A percentile compares a stretch with the other conserved stretches of the same genome.
phyloP scores from a whole-genome alignment of 2,329 filamentous ascomycete genomes.

The Xylariaceae sp. region DNA sequence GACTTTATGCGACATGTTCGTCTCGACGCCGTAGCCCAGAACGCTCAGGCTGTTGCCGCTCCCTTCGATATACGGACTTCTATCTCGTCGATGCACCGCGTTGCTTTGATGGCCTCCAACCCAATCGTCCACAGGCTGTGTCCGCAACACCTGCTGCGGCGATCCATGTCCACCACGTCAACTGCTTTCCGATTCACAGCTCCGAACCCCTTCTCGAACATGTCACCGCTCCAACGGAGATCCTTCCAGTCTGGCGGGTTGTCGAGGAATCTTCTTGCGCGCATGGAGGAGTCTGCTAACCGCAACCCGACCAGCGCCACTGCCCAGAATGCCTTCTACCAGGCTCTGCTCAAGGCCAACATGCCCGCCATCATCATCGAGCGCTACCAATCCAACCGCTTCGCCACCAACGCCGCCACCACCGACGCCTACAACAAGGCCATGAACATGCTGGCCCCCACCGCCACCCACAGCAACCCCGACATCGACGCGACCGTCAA shows the following conservation, averaged over 20 bases:
- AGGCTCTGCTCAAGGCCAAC: conserved; percentile 83
- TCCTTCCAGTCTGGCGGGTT: conserved; percentile 48
- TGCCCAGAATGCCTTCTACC: conserved; percentile 91
- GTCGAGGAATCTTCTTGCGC: conserved; percentile 68
- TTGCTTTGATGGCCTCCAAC: conserved; percentile 30
- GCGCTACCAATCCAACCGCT: conserved; percentile 81
- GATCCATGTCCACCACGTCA: conserved; percentile 27
- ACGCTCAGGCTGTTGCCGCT: no score
- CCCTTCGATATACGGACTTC: conserved; percentile 33
- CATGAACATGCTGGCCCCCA: conserved; percentile 45
- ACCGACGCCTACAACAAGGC: conserved; percentile 79
- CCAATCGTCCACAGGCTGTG: conserved; percentile 27
- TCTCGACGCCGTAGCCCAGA: conserved; percentile 8
- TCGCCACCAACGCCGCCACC: conserved; percentile 75
- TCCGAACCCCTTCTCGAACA: conserved; percentile 14
- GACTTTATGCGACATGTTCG: conserved; percentile 34
- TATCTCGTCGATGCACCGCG: conserved; percentile 31
- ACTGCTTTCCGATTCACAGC: conserved; percentile 13
- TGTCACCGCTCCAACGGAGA: conserved; percentile 29
- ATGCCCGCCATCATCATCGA: conserved; percentile 93
- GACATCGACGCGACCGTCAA: conserved; percentile 27
- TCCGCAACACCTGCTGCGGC: conserved; percentile 18
- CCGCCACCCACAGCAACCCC: conserved; percentile 30
- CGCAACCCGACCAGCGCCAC: conserved; percentile 84
- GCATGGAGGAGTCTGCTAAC: conserved; percentile 88